These are phyloP conservation scores for Lenzites betulinus DNA, from an alignment of 768 basidiomycete species.

Conservation along the genomic window DNA sequence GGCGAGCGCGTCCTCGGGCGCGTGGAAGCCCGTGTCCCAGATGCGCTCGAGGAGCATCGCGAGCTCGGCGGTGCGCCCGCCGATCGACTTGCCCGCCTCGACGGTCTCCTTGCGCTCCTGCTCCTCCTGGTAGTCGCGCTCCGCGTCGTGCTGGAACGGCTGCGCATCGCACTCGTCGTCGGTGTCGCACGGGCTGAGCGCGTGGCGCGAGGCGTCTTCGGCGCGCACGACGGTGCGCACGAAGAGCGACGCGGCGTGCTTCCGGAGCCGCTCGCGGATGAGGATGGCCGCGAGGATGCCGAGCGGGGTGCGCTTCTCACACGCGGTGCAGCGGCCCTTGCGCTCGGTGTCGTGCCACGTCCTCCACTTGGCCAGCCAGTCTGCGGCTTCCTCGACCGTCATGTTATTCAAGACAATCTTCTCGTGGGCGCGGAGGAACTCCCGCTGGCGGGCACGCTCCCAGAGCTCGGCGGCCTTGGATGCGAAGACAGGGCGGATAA, in stretches of 20 bases:
- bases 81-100: conserved; percentile 62
- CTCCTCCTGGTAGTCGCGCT: conserved; percentile 35
- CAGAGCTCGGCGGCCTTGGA: conserved; percentile 49
- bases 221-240: conserved; percentile 42
- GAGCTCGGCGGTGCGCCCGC: conserved; percentile 56
- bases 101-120: conserved; percentile 51
- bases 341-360: conserved; percentile 31
- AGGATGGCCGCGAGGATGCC: conserved; percentile 52
- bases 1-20: conserved; percentile 35
- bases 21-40: conserved; percentile 44
- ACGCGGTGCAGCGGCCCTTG: conserved; percentile 28
- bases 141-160: conserved; percentile 29
- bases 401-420: conserved; percentile 54
- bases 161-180: conserved; percentile 23
- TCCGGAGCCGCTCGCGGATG: conserved; percentile 53
- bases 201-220: conserved; percentile 9
- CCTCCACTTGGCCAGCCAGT: conserved; percentile 38
- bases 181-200: conserved; percentile 2
- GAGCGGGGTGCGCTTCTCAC: conserved; percentile 39
- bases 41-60: conserved; percentile 58
- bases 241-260: conserved; percentile 57
- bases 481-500: conserved; percentile 47
- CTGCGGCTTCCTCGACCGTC: conserved; percentile 54
- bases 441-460: conserved; percentile 38
- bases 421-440: conserved; percentile 47